Evolutionary conservation across 23 red algal genomes (phyloP).

Genomic region (Gracilaria caudata): DNA sequence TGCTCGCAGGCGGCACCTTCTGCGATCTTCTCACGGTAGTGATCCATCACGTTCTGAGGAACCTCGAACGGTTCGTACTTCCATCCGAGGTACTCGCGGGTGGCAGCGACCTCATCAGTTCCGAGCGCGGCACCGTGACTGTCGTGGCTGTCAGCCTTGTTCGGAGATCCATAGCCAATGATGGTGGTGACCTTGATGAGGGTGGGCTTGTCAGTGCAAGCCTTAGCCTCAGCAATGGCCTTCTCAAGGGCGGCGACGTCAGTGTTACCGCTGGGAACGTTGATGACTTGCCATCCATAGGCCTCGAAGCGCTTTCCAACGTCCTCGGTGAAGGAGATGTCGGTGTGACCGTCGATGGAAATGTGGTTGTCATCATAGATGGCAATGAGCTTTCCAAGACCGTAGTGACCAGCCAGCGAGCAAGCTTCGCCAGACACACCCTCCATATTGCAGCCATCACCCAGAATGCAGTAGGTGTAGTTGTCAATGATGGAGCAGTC

Average conservation of each 20-base stretch:
- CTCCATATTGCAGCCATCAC: conserved; percentile 98
- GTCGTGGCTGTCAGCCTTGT: conserved; percentile 91
- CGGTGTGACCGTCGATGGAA: conserved; percentile 94
- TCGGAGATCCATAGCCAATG: conserved; percentile 95
- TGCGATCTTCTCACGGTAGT: conserved; percentile 81
- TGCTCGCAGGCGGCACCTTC: conserved; percentile 66
- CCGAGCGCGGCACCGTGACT: conserved; percentile 93
- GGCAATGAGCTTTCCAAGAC: conserved; percentile 96
- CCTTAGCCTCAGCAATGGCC: conserved; percentile 87
- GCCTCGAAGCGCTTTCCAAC: conserved; percentile 87
- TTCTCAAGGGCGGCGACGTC: conserved; percentile 80
- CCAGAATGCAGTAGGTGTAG: conserved; percentile 93
- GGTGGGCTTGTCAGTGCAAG: conserved; percentile 84
- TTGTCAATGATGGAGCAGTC: conserved; percentile 86
- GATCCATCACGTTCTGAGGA: conserved; percentile 78
- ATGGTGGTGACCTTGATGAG: conserved; percentile 89
- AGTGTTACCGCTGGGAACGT: conserved; percentile 91
- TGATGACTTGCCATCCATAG: conserved; percentile 96
- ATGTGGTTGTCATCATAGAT: conserved; percentile 99
- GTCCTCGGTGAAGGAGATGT: conserved; percentile 92
- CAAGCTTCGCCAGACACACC: conserved; percentile 86
- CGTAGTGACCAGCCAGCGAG: conserved; percentile 91
- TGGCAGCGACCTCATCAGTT: conserved; percentile 86
- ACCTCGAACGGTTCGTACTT: conserved; percentile 84
- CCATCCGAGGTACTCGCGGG: conserved; percentile 90